phyloP scores from a whole-genome alignment of 2,329 filamentous ascomycete species.

The Metarhizium robertsii region DNA sequence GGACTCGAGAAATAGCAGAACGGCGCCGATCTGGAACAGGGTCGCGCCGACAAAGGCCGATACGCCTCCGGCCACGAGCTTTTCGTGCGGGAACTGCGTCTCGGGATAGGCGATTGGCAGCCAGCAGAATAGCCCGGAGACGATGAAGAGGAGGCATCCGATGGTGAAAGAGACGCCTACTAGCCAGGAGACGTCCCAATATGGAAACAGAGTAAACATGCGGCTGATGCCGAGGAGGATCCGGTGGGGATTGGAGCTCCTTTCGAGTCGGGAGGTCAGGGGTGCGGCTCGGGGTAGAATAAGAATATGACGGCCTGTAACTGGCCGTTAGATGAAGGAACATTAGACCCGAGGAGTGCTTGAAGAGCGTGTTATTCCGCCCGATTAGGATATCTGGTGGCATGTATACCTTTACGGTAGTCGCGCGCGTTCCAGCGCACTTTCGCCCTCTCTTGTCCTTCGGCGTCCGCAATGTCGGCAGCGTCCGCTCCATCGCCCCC shows the following conservation, averaged over 20 bases:
- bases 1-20: constrained; percentile 50
- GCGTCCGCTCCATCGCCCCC: not conserved
- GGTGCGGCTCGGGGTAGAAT: constrained; percentile 8
- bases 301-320: constrained; percentile 8
- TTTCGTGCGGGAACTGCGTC: constrained; percentile 35
- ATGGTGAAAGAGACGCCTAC: constrained; percentile 12
- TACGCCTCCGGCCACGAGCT: constrained; percentile 35
- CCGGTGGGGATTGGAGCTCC: not conserved
- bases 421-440: constrained; percentile 10
- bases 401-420: constrained; percentile 6
- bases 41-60: constrained; percentile 52
- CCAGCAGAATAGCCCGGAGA: constrained; percentile 42
- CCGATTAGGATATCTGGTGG: not conserved
- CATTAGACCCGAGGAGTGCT: not conserved
- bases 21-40: constrained; percentile 47
- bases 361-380: not conserved
- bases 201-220: constrained; percentile 12
- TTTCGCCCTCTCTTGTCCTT: constrained; percentile 5
- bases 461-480: constrained; percentile 1
- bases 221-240: constrained; percentile 9
- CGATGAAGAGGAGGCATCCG: constrained; percentile 13
- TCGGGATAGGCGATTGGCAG: constrained; percentile 44
- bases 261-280: constrained; percentile 6
- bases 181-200: constrained; percentile 14
- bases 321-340: not conserved